These are phyloP conservation scores for Fomitopsis palustris DNA, from an alignment of 1,284 basidiomycete species.

Conservation along the genomic window DNA sequence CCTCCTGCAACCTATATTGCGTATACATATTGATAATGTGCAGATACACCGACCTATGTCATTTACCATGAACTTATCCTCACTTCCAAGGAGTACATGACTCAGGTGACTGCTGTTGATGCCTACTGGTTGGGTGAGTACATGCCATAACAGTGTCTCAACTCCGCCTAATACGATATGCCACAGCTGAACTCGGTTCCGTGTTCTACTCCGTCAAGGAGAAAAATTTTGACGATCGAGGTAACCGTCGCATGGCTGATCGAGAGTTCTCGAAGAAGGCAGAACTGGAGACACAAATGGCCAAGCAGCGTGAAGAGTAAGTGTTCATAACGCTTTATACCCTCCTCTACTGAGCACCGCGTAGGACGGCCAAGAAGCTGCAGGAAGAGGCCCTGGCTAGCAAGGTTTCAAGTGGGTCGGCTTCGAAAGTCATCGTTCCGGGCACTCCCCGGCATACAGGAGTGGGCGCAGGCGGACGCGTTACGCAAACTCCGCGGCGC, in stretches of 20 bases:
- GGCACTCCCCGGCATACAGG: constrained; percentile 78
- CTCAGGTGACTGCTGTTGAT: constrained; percentile 92
- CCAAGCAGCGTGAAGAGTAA: constrained; percentile 81
- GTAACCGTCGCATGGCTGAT: constrained; percentile 70
- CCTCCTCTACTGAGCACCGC: neutral
- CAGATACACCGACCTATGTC: constrained; percentile 94
- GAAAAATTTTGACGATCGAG: constrained; percentile 89
- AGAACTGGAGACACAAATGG: constrained; percentile 89
- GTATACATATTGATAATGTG: constrained; percentile 11
- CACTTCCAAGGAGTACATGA: constrained; percentile 96
- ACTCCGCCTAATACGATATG: too few relatives aligned
- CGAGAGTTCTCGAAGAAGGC: constrained; percentile 88
- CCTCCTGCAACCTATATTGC: neutral
- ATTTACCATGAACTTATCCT: constrained; percentile 96
- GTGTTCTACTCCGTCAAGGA: constrained; percentile 95
- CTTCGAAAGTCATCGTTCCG: constrained; percentile 71
- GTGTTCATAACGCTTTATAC: constrained; percentile 29
- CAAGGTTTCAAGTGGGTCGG: constrained; percentile 55
- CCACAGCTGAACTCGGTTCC: constrained; percentile 82
- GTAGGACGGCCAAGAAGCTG: constrained; percentile 59
- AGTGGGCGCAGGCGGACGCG: constrained; percentile 60
- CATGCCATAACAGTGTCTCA: too few relatives aligned
- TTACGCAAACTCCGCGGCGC: constrained; percentile 62
- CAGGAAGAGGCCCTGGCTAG: constrained; percentile 62
- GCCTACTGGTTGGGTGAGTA: constrained; percentile 87